phyloP scores from a whole-genome alignment of 176 grass and related monocot genomes.

The Areca catechu region DNA sequence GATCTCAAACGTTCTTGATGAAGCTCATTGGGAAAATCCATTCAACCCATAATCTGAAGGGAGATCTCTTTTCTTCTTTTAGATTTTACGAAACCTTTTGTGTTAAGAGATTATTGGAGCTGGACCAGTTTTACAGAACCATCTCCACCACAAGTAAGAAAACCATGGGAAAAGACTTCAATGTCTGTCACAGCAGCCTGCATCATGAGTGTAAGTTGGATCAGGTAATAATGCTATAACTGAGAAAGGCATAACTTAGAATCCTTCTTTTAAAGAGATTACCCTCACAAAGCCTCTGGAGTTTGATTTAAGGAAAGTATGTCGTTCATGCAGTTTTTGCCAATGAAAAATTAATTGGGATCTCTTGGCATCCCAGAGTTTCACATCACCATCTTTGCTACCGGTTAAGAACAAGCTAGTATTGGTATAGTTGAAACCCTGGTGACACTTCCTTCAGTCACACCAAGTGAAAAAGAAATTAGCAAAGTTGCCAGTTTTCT shows the following conservation, averaged over 20 bases:
- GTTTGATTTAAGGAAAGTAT: constrained; percentile 94
- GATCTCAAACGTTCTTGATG: no score
- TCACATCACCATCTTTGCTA: constrained; percentile 97
- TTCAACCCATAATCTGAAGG: not conserved
- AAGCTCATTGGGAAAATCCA: no score
- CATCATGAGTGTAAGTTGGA: constrained; percentile 16
- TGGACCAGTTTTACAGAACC: constrained; percentile 79
- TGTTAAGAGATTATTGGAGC: constrained; percentile 33
- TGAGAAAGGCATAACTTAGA: no score
- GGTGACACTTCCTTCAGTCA: constrained; percentile 65
- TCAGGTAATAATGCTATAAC: not conserved
- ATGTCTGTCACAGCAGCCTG: constrained; percentile 91
- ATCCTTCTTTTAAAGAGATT: constrained; percentile 19
- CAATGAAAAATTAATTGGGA: constrained; percentile 66
- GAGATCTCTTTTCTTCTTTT: constrained; percentile 1
- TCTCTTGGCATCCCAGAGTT: constrained; percentile 96
- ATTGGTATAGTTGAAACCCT: constrained; percentile 65
- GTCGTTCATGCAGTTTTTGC: constrained; percentile 86
- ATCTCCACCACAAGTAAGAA: constrained; percentile 85
- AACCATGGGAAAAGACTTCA: constrained; percentile 65
- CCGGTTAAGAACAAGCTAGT: constrained; percentile 93
- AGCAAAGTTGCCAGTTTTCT: constrained; percentile 24
- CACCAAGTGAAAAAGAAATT: constrained; percentile 11
- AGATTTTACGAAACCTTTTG: not conserved
- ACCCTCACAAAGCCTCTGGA: constrained; percentile 85